Percentiles rank a stretch among this genome's conserved stretches.
phyloP scores from a whole-genome alignment of 148 eudicot species.

The Arctostaphylos glauca region DNA sequence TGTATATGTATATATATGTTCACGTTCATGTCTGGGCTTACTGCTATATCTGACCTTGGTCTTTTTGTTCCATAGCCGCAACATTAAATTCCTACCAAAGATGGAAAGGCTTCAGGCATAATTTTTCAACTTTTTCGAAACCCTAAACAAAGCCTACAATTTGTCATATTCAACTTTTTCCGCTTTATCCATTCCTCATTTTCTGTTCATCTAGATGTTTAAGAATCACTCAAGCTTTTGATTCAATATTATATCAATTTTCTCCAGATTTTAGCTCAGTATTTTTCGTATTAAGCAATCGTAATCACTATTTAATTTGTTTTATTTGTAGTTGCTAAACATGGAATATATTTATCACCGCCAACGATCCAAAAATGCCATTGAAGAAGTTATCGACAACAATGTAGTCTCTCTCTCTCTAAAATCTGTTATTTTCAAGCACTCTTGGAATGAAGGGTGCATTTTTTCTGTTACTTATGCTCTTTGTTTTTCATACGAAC shows the following conservation, averaged over 20 bases:
- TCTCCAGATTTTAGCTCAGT: neutral
- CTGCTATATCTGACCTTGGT: neutral
- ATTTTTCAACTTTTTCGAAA: neutral
- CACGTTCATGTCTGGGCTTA: neutral
- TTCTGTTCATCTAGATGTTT: neutral
- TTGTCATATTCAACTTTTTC: neutral
- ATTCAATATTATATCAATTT: neutral
- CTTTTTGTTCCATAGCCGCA: slow-evolving; percentile 8
- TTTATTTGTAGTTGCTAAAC: neutral
- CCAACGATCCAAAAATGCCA: slow-evolving; percentile 17
- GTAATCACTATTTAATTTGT: neutral
- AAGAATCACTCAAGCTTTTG: neutral
- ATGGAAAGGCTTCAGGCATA: neutral
- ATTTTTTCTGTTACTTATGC: neutral
- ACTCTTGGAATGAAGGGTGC: neutral
- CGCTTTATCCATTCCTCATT: neutral
- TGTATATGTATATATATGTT: neutral
- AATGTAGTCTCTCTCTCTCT: slow-evolving; percentile 10
- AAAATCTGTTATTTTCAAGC: slow-evolving; percentile 12
- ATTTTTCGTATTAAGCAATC: neutral
- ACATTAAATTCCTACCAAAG: slow-evolving; percentile 4
- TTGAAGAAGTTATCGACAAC: neutral
- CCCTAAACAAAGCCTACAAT: neutral
- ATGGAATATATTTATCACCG: slow-evolving; percentile 30
- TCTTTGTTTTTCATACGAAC: neutral